Base-by-base conservation (phyloP, 2,329 filamentous ascomycete species). In the Chrysosporium keratinophilum region DNA sequence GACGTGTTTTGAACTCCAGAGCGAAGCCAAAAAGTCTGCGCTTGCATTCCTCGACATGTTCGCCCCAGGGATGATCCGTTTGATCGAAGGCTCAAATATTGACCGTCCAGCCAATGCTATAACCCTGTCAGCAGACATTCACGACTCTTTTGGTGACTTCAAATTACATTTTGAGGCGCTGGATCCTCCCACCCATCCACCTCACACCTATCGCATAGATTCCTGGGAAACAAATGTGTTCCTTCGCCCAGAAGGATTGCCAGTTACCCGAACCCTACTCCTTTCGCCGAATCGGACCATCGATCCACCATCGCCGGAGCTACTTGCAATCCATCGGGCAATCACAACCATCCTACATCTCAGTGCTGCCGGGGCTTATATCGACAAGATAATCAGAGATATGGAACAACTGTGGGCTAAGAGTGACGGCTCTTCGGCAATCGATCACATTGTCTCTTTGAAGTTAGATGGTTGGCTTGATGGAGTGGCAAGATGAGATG, bases 21-120 rank as follows among this genome's bases (percentile, higher is more conserved):
- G 15, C 15, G 40, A 62, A 31, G 63, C 62, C n/a, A 67, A 68
- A 56, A 54, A 67, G 61, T 62, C 64, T n/a, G 66, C 68, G 6
- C 60, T 74, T 9, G 59, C 61, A 15, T 67, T 74, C 39, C 65
- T 73, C 1, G 69, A 73, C 28, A 74, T 74, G 69, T 72, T 75
- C 54, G 69, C 73, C 54, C 59, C 48, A 33, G 66, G 64, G 23
- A 61, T 67, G 35, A 60, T 61, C 9, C 60, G 67, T 59, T 50
- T 72, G 1, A 72, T 74, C 47, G 62, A 71, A 42, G 70, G 70
- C 47, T 51, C 57, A 28, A 62, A 72, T 9, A 72, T 74, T 52
- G 69, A 74, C 58, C 64, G 65, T 47, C 66, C 70, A 34, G 57
- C 58, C n/a, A 74, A 75, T 57, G 70, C 71, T 15, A 60, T 71